Conservation (phyloP, 352 stramenopile species). For the Pythium folliculosum region DNA sequence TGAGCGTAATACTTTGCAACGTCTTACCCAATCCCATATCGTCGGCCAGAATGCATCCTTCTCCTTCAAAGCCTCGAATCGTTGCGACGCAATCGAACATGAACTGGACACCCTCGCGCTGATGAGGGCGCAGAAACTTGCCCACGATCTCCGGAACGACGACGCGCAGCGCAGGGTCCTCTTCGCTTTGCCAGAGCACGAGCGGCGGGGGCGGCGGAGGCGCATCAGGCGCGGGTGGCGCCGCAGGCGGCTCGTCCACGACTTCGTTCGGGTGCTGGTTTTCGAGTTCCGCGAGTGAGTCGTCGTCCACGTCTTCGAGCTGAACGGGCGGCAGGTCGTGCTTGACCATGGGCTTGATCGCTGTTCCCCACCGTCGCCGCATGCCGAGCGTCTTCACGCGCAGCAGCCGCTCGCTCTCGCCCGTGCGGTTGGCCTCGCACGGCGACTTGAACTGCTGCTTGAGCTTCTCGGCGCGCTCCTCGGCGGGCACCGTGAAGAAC, state of each 20-base stretch:
- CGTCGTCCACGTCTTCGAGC: conserved; percentile 57
- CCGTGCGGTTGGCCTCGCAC: conserved; percentile 56
- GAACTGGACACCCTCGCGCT: conserved; percentile 96
- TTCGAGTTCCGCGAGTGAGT: conserved; percentile 34
- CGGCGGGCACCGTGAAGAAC: conserved; percentile 69
- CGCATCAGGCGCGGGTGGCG: conserved; percentile 30
- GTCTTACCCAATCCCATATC: conserved; percentile 90
- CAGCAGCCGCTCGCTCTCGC: conserved; percentile 76
- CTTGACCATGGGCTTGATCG: conserved; percentile 58
- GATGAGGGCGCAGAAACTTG: conserved; percentile 95
- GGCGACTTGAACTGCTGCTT: conserved; percentile 80
- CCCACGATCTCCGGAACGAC: conserved; percentile 91
- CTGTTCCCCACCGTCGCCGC: conserved; percentile 56
- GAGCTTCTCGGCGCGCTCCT: conserved; percentile 55
- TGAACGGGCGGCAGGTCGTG: conserved; percentile 65
- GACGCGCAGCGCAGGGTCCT: conserved; percentile 59
- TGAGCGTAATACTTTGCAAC: conserved; percentile 85
- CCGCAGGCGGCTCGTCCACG: conserved; percentile 29
- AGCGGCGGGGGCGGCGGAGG: conserved; percentile 63
- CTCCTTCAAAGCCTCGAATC: conserved; percentile 71
- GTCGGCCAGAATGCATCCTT: conserved; percentile 87
- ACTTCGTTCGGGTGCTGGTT: conserved; percentile 24
- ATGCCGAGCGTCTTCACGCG: conserved; percentile 86
- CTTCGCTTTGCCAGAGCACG: conserved; percentile 79
- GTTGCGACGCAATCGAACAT: conserved; percentile 95